Evolutionary conservation across 257 asterid genomes (phyloP).

Genomic region (Fraxinus anomala): DNA sequence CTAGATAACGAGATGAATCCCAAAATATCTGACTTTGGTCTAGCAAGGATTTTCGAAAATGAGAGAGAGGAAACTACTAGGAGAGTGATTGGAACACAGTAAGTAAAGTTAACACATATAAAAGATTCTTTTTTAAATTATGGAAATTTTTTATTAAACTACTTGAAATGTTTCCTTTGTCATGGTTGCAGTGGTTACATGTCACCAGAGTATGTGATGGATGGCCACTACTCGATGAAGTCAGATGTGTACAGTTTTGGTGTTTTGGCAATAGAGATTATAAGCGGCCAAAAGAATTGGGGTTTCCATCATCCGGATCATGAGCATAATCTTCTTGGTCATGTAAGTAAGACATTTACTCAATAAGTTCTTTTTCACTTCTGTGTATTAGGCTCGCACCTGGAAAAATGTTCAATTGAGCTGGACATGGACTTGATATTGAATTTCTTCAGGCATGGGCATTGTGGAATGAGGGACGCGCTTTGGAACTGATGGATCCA

Average conservation of each 20-base stretch:
- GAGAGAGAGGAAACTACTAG: slow-evolving; percentile 35
- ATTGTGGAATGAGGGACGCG: slow-evolving; percentile 42
- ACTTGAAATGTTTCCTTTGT: background rate
- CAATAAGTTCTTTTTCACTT: background rate
- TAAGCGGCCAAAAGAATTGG: slow-evolving; percentile 42
- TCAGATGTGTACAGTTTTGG: slow-evolving; percentile 54
- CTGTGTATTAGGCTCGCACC: background rate
- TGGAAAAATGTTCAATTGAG: background rate
- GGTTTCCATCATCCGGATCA: slow-evolving; percentile 44
- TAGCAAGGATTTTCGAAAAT: slow-evolving; percentile 37
- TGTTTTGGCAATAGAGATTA: slow-evolving; percentile 37
- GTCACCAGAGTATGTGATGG: slow-evolving; percentile 49
- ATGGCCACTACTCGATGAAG: slow-evolving; percentile 41
- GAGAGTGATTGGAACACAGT: slow-evolving; percentile 48
- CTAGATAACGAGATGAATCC: slow-evolving; percentile 49
- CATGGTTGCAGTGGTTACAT: slow-evolving; percentile 40
- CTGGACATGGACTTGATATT: background rate
- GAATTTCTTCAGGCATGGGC: slow-evolving; percentile 42
- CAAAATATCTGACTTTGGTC: slow-evolving; percentile 48
- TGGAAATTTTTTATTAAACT: too few relatives aligned
- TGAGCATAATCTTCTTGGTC: slow-evolving; percentile 18
- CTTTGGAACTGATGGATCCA: slow-evolving; percentile 35
- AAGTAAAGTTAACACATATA: slow-evolving; percentile 13
- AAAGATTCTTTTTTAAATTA: background rate
- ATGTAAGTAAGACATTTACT: slow-evolving; percentile 33